Percentiles rank a stretch among this genome's conserved stretches.
Evolutionary conservation across 2,329 filamentous ascomycete species (phyloP).

Genomic region (Cryphonectria radicalis): DNA sequence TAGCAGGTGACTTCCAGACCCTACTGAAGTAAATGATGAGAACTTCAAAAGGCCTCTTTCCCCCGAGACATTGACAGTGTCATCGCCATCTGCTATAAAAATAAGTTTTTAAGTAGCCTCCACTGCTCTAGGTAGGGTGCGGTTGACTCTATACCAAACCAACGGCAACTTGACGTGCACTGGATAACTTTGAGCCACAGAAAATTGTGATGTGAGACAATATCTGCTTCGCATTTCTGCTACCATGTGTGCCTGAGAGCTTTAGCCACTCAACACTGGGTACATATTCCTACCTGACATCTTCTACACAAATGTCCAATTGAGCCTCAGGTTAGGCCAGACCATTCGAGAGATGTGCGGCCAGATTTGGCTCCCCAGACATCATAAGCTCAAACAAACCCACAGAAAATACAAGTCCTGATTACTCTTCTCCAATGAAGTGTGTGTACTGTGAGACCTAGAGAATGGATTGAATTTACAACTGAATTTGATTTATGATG

Average conservation of each 20-base stretch:
- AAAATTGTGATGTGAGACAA: neutral
- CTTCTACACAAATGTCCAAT: neutral
- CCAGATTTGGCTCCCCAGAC: neutral
- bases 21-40: neutral
- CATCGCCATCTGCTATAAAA: neutral
- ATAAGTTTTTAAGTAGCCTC: neutral
- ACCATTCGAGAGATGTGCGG: neutral
- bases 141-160: no score
- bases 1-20: no score
- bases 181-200: no score
- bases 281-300: no score
- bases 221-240: neutral
- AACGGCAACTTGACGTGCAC: no score
- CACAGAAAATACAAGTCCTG: no score
- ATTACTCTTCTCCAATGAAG: no score
- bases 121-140: neutral
- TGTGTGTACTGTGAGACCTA: no score
- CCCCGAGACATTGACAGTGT: no score
- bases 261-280: neutral
- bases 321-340: neutral
- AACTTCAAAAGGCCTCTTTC: neutral
- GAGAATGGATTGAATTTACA: neutral
- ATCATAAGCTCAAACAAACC: no score
- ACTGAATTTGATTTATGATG: neutral
- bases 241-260: neutral